Evolutionary conservation across 305 asterid species (phyloP), one percentile per base, ranked within the genome.

Genomic region (Fraxinus paxiana): DNA sequence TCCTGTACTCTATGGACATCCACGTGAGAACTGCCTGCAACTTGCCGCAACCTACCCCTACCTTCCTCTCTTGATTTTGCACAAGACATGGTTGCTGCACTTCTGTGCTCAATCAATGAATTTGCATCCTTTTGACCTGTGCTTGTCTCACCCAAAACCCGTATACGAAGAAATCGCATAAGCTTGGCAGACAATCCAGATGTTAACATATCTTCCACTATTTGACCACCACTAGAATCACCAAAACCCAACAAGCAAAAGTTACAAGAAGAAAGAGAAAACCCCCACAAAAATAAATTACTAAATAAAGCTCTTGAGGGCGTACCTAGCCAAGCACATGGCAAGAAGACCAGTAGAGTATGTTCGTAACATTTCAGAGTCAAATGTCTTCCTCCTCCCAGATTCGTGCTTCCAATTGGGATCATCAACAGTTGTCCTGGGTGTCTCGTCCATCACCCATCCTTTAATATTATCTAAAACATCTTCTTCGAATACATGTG

Each of bases 301-400:
- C 30, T 18, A 22, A 61, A 59, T 71, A 6, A 43, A 77, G 79
- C 73, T 63, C 69, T 65, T 81, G 81, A 69, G 77, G 76, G 78
- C 87, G 84, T 89, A 92, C 99, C 91, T 81, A 71, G 90, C 86
- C 89, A 96, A 88, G 86, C 97, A 93, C 80, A 90, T 92, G 82
- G 97, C 99, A 85, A 96, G 97, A 84, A 96, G 94, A 76, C 94
- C 99, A 73, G 94, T 91, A 75, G 97, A 91, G 82, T 91, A 96
- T 12, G 98, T 87, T 70, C 89, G 92, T 85, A 96, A 82, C 94
- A 96, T 93, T 87, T 96, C 99, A 84, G 90, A 85, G 80, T 92
- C 98, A 0, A 92, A 83, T 30, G 91, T 84, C 80, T 86, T 91
- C 88, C 89, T 87, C 85, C 86, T 89, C 81, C 92, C 95, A 0